Base-by-base conservation (phyloP, 1,139 yeast genomes). In the Citeromyces hawaiiensis region DNA sequence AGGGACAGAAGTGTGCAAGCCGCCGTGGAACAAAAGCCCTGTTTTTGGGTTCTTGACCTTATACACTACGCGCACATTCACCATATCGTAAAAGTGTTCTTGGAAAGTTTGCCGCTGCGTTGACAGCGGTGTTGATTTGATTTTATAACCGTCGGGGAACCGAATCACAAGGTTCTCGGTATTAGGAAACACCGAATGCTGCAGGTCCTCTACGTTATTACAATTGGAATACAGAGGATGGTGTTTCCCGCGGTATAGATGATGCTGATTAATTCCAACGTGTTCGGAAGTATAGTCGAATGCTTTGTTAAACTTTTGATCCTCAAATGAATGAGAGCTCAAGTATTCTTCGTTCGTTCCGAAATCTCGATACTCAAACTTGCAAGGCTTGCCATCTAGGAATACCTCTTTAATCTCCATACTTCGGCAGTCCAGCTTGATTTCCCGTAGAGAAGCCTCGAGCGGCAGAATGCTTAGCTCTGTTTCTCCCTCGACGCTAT, bases 391-490 rank as follows among this genome's bases (percentile, higher is more conserved):
- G 42, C 72, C 68, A 48, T 88, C 86, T 37, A 91, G 72, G 36
- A 64, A 64, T 8, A 86, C 79, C 31, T 73, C 72, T 27, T 68
- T 68, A 35, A 88, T 72, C 37, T 62, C 63, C 61, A 86, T 71
- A 44, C 85, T 88, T 42, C 96, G 74, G 46, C 94, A 85, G 55
- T 91, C 97, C 40, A 91, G 63, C 41, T 73, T 72, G 27, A 91
- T 65, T 11, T 65, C 63, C 40, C 72, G 73, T 36, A 88, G 60
- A 1, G 64, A 56, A 9, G 74, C 71, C 15, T 78, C 74, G 2
- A 77, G 63, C 0, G 97, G 96, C 17, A 83, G 63, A 11, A 88
- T 64, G 2, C 93, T 81, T 31, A 91, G 61, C 53, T 87, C 96
- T 0, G 97, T 86, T 48, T 73, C 69, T 11, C 97, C 98, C n/a